phyloP scores from a whole-genome alignment of 139 green algal genomes.

The Picochlorum sp. region DNA sequence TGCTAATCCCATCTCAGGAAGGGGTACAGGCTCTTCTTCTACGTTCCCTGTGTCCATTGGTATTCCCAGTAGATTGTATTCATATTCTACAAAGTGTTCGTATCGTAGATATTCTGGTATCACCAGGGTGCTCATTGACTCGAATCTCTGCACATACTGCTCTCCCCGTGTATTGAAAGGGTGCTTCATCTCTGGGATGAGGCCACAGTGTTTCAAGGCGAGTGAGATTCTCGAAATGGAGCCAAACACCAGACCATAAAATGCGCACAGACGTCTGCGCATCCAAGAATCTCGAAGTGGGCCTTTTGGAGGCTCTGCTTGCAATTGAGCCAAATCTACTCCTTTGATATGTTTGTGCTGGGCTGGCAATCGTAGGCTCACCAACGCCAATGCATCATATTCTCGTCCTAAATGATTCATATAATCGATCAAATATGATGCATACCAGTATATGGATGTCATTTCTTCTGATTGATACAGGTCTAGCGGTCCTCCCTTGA shows the following conservation, averaged over 20 bases:
- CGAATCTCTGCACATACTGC: constrained; percentile 60
- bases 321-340: background rate
- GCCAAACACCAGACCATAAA: constrained; percentile 27
- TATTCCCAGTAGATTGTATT: no score
- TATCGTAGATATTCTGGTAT: background rate
- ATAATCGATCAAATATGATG: constrained; percentile 31
- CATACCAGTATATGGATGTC: constrained; percentile 65
- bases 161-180: constrained; percentile 50
- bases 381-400: background rate
- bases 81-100: no score
- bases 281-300: background rate
- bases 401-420: background rate
- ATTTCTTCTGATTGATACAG: constrained; percentile 69
- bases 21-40: no score
- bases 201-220: constrained; percentile 20
- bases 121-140: constrained; percentile 3
- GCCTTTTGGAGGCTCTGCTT: background rate
- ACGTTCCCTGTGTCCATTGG: no score
- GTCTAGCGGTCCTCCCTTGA: constrained; percentile 70
- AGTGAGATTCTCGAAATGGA: constrained; percentile 37
- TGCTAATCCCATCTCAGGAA: no score
- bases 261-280: background rate
- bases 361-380: background rate
- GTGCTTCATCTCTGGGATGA: background rate
- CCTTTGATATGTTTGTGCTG: background rate